Percentiles rank a stretch among this genome's conserved stretches.
Evolutionary conservation across 768 basidiomycete species (phyloP).

Genomic region (Russula lepida): DNA sequence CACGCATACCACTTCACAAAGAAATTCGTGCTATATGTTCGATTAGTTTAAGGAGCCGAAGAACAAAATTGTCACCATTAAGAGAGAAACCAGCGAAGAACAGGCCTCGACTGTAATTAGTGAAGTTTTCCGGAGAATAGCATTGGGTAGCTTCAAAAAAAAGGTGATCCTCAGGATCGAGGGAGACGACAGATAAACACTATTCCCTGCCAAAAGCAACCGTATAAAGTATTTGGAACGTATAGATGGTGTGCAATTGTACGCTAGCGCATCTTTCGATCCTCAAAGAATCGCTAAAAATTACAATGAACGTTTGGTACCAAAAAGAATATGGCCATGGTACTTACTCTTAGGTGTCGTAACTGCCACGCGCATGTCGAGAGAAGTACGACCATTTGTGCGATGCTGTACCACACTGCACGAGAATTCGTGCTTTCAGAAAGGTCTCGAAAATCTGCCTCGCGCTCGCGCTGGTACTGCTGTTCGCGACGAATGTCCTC

Average conservation of each 20-base stretch:
- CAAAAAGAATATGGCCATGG: not conserved
- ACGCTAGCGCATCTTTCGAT: constrained; percentile 62
- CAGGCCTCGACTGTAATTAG: constrained; percentile 30
- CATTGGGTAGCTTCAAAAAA: constrained; percentile 37
- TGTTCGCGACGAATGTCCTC: constrained; percentile 92
- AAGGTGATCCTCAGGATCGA: constrained; percentile 41
- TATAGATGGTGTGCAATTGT: constrained; percentile 17
- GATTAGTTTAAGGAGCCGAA: constrained; percentile 56
- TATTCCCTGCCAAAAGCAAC: constrained; percentile 6
- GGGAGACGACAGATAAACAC: constrained; percentile 20
- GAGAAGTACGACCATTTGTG: constrained; percentile 78
- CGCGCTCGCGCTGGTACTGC: constrained; percentile 95
- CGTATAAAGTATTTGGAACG: constrained; percentile 7
- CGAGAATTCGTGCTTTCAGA: constrained; percentile 86
- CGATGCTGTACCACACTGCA: constrained; percentile 90
- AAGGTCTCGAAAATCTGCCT: constrained; percentile 79
- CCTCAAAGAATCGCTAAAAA: constrained; percentile 73
- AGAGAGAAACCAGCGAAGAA: constrained; percentile 31
- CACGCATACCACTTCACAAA: not conserved
- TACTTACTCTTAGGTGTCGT: constrained; percentile 75
- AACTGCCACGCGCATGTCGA: constrained; percentile 90
- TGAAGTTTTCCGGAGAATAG: constrained; percentile 29
- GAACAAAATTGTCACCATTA: constrained; percentile 58
- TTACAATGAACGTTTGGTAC: not conserved
- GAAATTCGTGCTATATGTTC: not conserved